Evolutionary conservation across 1,284 basidiomycete genomes (phyloP).

Genomic region (Fistulina hepatica): DNA sequence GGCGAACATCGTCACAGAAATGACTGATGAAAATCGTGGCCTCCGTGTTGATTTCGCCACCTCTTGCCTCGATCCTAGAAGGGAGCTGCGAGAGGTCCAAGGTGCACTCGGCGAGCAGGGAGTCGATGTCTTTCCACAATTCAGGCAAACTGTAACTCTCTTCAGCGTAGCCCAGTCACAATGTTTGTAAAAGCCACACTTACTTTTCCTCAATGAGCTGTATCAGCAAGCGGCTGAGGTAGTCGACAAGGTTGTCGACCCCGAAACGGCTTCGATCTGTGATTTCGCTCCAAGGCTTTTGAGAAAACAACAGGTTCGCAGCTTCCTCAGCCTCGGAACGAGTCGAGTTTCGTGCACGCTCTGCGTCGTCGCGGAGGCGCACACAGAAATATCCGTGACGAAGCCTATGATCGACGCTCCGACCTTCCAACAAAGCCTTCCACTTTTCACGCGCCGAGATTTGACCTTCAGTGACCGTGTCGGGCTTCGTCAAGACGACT

Average conservation of each 20-base stretch:
- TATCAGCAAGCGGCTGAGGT: slow-evolving; percentile 42
- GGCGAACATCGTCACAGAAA: slow-evolving; percentile 32
- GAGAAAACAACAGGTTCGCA: slow-evolving; percentile 38
- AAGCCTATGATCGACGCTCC: slow-evolving; percentile 24
- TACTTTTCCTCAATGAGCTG: slow-evolving; percentile 41
- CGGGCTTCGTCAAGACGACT: slow-evolving; percentile 63
- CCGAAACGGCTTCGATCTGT: slow-evolving; percentile 39
- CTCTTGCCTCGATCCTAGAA: slow-evolving; percentile 13
- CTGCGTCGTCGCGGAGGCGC: slow-evolving; percentile 50
- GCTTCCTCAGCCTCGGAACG: slow-evolving; percentile 28
- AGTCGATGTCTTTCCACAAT: slow-evolving; percentile 26
- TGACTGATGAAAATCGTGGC: slow-evolving; percentile 33
- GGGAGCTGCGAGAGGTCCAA: slow-evolving; percentile 34
- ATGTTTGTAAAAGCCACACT: slow-evolving; percentile 16
- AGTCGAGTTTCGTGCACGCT: slow-evolving; percentile 31
- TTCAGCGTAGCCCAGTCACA: not conserved
- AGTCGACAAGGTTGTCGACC: slow-evolving; percentile 40
- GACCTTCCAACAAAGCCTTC: slow-evolving; percentile 44
- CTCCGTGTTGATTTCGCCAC: slow-evolving; percentile 33
- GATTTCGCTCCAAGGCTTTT: slow-evolving; percentile 40
- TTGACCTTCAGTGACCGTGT: slow-evolving; percentile 35
- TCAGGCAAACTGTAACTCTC: slow-evolving; percentile 30
- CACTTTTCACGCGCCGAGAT: slow-evolving; percentile 30
- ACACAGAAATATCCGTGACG: slow-evolving; percentile 58
- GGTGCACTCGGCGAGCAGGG: slow-evolving; percentile 26